Percentiles rank a stretch among this genome's conserved stretches.
phyloP scores from a whole-genome alignment of 164 flowering plant species.

The Stephania yunnanensis region DNA sequence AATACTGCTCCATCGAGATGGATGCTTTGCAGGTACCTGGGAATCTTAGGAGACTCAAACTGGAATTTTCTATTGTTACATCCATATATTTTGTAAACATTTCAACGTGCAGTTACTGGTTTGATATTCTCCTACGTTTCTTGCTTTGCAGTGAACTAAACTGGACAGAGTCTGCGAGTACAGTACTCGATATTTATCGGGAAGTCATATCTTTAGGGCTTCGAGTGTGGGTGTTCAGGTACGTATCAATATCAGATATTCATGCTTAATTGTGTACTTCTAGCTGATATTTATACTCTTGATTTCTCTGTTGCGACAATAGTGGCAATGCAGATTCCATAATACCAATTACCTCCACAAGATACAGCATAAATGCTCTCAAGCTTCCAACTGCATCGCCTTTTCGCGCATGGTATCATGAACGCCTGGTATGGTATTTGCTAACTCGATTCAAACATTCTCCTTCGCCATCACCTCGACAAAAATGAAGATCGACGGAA shows the following conservation, averaged over 20 bases:
- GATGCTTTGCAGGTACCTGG: slow-evolving; percentile 68
- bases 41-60: not conserved
- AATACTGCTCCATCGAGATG: slow-evolving; percentile 60
- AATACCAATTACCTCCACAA: slow-evolving; percentile 80
- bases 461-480: not conserved
- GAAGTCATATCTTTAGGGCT: slow-evolving; percentile 68
- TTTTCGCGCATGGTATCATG: slow-evolving; percentile 87
- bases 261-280: not conserved
- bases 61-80: not conserved
- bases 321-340: slow-evolving; percentile 94
- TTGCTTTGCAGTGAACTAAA: slow-evolving; percentile 43
- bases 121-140: not conserved
- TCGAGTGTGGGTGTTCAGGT: slow-evolving; percentile 96
- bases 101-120: not conserved
- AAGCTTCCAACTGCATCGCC: slow-evolving; percentile 59
- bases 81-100: not conserved
- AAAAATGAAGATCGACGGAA: not conserved
- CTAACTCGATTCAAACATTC: not conserved
- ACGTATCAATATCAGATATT: slow-evolving; percentile 23
- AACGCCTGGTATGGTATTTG: slow-evolving; percentile 57
- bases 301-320: slow-evolving; percentile 6
- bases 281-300: not conserved
- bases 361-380: slow-evolving; percentile 77
- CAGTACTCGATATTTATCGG: slow-evolving; percentile 60
- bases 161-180: slow-evolving; percentile 74